Conservation (phyloP, 164 flowering plant species). For the Magnolia officinalis region DNA sequence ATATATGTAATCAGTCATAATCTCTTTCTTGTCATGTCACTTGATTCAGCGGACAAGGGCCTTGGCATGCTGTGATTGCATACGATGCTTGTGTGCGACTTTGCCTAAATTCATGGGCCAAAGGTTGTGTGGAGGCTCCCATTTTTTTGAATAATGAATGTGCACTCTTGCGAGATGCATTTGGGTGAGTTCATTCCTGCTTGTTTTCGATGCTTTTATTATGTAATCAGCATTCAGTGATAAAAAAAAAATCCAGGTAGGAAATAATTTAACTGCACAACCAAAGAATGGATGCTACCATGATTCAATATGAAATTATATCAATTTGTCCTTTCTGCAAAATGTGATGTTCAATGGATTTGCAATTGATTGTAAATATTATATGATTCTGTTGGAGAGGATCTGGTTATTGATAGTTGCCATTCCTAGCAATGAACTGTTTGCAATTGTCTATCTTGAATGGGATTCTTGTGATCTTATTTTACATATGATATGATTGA, state of each 20-base stretch:
- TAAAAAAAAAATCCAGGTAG: neutral
- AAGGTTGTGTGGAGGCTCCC: constrained; percentile 83
- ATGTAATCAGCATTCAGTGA: neutral
- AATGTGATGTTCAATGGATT: too few relatives aligned
- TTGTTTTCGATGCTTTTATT: neutral
- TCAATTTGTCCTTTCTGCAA: too few relatives aligned
- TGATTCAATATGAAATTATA: too few relatives aligned
- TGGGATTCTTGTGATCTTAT: too few relatives aligned
- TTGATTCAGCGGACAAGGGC: constrained; percentile 65
- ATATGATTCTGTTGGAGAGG: neutral
- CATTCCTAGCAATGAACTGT: too few relatives aligned
- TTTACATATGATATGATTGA: too few relatives aligned
- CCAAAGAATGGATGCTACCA: constrained; percentile 1
- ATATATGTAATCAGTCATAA: neutral
- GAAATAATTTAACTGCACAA: neutral
- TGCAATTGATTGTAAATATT: too few relatives aligned
- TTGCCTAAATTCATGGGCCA: constrained; percentile 94
- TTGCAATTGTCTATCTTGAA: too few relatives aligned
- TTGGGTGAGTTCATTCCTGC: constrained; percentile 52
- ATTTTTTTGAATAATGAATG: constrained; percentile 87
- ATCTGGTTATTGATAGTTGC: neutral
- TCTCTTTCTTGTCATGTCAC: neutral
- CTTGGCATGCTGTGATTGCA: constrained; percentile 86
- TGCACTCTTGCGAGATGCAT: constrained; percentile 61
- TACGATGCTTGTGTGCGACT: constrained; percentile 95